phyloP scores from a whole-genome alignment of 2,329 filamentous ascomycete species.

The Tolypocladium nubicola region DNA sequence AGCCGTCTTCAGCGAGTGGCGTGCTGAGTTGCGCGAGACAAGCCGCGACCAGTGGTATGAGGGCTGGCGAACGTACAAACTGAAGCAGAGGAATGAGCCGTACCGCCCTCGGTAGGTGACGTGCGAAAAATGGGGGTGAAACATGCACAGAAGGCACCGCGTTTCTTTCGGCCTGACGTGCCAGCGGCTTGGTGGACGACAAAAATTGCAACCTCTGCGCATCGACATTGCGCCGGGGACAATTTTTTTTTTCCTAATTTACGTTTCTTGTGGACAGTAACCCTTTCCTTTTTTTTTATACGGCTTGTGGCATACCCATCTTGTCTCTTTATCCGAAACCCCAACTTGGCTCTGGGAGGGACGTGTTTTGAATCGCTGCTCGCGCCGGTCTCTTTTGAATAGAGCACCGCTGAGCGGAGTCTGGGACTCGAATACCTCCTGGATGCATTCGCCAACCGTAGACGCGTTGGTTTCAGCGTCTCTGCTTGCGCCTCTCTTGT shows the following conservation, averaged over 20 bases:
- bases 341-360: neutral
- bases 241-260: neutral
- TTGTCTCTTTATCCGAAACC: neutral
- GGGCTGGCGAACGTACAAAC: slow-evolving; percentile 72
- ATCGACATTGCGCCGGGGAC: neutral
- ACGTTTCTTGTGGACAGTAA: neutral
- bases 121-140: neutral
- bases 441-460: neutral
- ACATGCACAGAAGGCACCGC: neutral
- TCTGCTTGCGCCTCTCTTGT: neutral
- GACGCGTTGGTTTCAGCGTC: neutral
- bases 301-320: slow-evolving; percentile 1
- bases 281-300: neutral
- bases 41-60: slow-evolving; percentile 93
- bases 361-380: neutral
- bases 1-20: slow-evolving; percentile 88
- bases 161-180: neutral
- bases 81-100: slow-evolving; percentile 42
- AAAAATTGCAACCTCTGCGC: neutral
- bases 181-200: neutral
- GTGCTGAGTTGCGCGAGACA: slow-evolving; percentile 77
- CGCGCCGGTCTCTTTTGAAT: slow-evolving; percentile 6
- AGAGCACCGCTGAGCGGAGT: neutral
- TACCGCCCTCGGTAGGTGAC: slow-evolving; percentile 21
- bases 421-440: neutral